phyloP scores from a whole-genome alignment of 2,329 filamentous ascomycete species.

The Xylaria sp. region DNA sequence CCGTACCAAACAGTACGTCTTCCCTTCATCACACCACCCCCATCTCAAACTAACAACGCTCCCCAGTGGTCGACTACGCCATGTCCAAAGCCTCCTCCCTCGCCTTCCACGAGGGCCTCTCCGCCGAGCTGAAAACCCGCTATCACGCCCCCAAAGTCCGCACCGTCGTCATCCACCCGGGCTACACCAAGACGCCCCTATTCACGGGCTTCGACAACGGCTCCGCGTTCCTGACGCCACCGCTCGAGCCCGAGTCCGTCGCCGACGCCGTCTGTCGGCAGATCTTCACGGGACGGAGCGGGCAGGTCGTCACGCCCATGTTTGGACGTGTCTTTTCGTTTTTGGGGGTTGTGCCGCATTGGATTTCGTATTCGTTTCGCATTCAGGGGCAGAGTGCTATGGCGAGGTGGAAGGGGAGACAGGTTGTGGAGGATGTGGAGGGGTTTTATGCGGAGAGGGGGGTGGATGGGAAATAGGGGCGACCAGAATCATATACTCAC shows the following conservation, averaged over 20 bases:
- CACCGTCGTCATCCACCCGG: conserved; percentile 61
- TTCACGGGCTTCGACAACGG: conserved; percentile 52
- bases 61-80: conserved; percentile 50
- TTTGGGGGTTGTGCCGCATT: conserved; percentile 53
- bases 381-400: conserved; percentile 39
- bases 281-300: conserved; percentile 52
- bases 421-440: conserved; percentile 44
- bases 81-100: conserved; percentile 54
- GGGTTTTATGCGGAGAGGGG: conserved; percentile 33
- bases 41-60: not conserved
- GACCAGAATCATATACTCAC: not conserved
- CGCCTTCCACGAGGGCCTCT: conserved; percentile 54
- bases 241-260: conserved; percentile 56
- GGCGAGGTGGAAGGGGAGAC: conserved; percentile 41
- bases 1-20: conserved; percentile 39
- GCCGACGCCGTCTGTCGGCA: conserved; percentile 58
- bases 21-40: not conserved
- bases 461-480: conserved; percentile 7
- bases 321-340: conserved; percentile 38
- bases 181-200: conserved; percentile 56
- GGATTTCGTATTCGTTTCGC: conserved; percentile 53
- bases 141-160: conserved; percentile 53
- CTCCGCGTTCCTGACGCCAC: conserved; percentile 46
- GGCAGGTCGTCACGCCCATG: conserved; percentile 51
- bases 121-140: conserved; percentile 43